phyloP scores from a whole-genome alignment of 768 basidiomycete genomes.

The Amyloporia xantha region DNA sequence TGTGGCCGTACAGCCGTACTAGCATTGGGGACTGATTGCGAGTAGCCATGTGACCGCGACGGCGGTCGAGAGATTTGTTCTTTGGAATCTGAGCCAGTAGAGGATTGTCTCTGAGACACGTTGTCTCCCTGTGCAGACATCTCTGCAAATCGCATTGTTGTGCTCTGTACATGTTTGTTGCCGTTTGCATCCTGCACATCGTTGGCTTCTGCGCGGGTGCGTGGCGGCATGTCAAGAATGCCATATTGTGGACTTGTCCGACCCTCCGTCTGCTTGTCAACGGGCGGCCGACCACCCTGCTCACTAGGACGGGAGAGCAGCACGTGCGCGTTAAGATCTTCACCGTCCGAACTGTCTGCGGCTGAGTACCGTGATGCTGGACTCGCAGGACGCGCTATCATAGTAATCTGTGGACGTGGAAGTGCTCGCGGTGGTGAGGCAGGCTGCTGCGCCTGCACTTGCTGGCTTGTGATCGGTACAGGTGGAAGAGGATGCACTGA shows the following conservation, averaged over 20 bases:
- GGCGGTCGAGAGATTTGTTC: not conserved
- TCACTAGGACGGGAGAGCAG: slow-evolving; percentile 6
- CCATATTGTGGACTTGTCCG: slow-evolving; percentile 31
- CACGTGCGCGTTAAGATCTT: slow-evolving; percentile 12
- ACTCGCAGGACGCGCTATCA: not conserved
- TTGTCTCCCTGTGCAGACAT: slow-evolving; percentile 14
- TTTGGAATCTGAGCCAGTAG: not conserved
- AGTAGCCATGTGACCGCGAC: slow-evolving; percentile 2
- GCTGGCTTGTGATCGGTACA: too few species aligned
- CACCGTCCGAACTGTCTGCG: slow-evolving; percentile 12
- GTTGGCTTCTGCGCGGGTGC: slow-evolving; percentile 10
- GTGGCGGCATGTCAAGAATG: slow-evolving; percentile 37
- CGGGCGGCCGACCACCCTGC: not conserved
- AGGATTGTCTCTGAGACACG: slow-evolving; percentile 7
- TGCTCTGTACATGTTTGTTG: slow-evolving; percentile 9
- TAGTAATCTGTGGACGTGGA: too few species aligned
- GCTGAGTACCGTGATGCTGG: not conserved
- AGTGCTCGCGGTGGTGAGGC: too few species aligned
- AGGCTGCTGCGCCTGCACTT: too few species aligned
- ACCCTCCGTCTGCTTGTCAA: not conserved
- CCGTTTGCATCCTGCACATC: slow-evolving; percentile 1
- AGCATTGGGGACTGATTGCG: slow-evolving; percentile 9
- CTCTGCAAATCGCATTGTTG: slow-evolving; percentile 26
- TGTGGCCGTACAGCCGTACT: slow-evolving; percentile 13
- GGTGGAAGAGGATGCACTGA: not conserved